Conservation (phyloP, 2,329 filamentous ascomycete genomes). For the Cordyceps cicadae region DNA sequence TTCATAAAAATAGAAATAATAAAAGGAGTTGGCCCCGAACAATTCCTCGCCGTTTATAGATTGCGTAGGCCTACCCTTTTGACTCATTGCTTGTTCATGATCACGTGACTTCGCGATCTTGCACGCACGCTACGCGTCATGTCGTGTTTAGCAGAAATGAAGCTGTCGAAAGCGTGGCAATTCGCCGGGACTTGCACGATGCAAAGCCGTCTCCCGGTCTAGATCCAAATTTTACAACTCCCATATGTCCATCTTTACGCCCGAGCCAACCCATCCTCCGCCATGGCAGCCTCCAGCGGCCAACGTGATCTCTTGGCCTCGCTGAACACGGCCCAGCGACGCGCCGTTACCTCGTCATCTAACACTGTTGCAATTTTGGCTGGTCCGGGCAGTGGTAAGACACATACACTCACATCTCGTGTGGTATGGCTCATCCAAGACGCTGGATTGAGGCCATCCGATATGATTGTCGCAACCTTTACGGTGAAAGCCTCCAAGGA, state of each 20-base stretch:
- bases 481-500: constrained; percentile 90
- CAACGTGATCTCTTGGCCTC: constrained; percentile 34
- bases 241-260: not conserved
- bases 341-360: constrained; percentile 45
- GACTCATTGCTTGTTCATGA: not conserved
- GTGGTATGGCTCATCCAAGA: constrained; percentile 80
- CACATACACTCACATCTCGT: constrained; percentile 86
- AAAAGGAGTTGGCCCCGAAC: not conserved
- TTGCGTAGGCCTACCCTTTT: not conserved
- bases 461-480: constrained; percentile 92
- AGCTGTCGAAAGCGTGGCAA: not conserved
- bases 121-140: not conserved
- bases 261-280: not conserved
- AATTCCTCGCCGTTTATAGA: not conserved
- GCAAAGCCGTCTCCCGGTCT: not conserved
- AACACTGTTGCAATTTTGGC: constrained; percentile 58
- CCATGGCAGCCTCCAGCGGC: constrained; percentile 3
- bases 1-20: not conserved
- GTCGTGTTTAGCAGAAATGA: not conserved
- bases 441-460: constrained; percentile 65
- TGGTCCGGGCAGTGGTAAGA: constrained; percentile 73
- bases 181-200: not conserved
- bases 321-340: constrained; percentile 47
- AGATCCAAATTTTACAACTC: not conserved
- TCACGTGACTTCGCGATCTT: constrained; percentile 1